Base-by-base conservation (phyloP, 768 basidiomycete genomes). In the Infundibulicybe gibba region DNA sequence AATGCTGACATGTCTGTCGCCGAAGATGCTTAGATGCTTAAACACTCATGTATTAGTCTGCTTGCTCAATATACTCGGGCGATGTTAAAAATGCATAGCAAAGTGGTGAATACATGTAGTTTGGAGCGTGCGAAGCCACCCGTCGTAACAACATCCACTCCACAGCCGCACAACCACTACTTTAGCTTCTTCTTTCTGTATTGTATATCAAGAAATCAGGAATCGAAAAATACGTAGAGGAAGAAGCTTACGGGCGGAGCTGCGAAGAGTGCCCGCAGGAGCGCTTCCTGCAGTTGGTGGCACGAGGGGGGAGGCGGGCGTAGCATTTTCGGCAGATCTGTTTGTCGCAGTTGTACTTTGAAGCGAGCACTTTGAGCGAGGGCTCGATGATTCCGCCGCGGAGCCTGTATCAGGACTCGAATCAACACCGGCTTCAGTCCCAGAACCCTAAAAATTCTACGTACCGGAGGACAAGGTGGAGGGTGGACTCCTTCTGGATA, bases 291-390 rank as follows among this genome's bases (percentile, higher is more conserved):
- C 97, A 98, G 83, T 99, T 98, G 76, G 94, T 97, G 32, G 97
- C 97, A 67, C 97, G 93, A 45, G 94, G 95, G 54, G 97, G 95
- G 59, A 98, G 95, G 60, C 97, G 95, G 39, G 97, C 97, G 70
- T 98, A 98, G 78, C 97, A 98, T 72, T 97, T 97, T 71, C 97
- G 93, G 82, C 97, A 98, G 61, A 97, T 97, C 68, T 94, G 91
- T 80, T 95, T 95, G 74, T 97, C 93, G 69, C 94, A 97, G 76
- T 97, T 97, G 84, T 94, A 97, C 70, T 95, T 95, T 66, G 87
- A 80, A 49, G 97, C 97, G 51, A 98, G 83, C 35, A 93, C 92
- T 74, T 97, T 97, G 63, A 99, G 76, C 55, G 97, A 98, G 52
- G 97, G 97, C 75, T 99, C 97, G 57, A 99, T 98, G 77, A 99